Evolutionary conservation across 352 stramenopile genomes (phyloP).

Genomic region (Pythium vanterpoolii): DNA sequence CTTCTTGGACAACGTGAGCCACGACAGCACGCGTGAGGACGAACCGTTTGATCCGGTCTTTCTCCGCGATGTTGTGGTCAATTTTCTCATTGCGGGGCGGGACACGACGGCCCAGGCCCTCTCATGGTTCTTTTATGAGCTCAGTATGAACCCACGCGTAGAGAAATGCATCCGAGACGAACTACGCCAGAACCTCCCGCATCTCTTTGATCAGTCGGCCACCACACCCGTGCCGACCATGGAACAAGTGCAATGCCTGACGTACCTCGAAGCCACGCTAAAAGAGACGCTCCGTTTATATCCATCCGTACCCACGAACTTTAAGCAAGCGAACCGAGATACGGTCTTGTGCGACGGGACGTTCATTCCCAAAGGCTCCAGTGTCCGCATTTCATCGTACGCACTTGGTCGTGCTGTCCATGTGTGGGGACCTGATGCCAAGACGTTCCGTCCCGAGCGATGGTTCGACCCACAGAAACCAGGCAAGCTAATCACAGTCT

Average conservation of each 20-base stretch:
- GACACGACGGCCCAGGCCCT: constrained; percentile 75
- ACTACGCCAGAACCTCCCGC: constrained; percentile 27
- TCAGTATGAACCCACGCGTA: constrained; percentile 47
- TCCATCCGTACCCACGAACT: constrained; percentile 33
- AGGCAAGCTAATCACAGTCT: constrained; percentile 24
- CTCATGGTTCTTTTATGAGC: constrained; percentile 67
- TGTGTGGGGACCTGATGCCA: constrained; percentile 34
- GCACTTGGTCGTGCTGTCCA: constrained; percentile 21
- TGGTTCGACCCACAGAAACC: constrained; percentile 22
- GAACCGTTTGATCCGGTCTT: constrained; percentile 34
- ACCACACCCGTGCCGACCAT: constrained; percentile 30
- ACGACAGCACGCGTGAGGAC: constrained; percentile 13
- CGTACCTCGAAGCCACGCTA: constrained; percentile 46
- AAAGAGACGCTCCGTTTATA: constrained; percentile 41
- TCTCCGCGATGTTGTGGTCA: constrained; percentile 75
- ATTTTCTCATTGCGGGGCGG: constrained; percentile 73
- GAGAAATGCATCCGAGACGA: constrained; percentile 44
- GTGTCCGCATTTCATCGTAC: constrained; percentile 28
- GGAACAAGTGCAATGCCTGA: constrained; percentile 38
- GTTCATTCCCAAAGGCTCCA: constrained; percentile 16
- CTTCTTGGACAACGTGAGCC: constrained; percentile 36
- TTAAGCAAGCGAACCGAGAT: constrained; percentile 22
- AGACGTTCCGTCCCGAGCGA: constrained; percentile 34
- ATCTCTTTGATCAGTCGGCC: constrained; percentile 1
- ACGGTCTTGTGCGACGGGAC: constrained; percentile 34